These are phyloP conservation scores for Platismatia glauca DNA, from an alignment of 495 filamentous ascomycete genomes.

Conservation along the genomic window DNA sequence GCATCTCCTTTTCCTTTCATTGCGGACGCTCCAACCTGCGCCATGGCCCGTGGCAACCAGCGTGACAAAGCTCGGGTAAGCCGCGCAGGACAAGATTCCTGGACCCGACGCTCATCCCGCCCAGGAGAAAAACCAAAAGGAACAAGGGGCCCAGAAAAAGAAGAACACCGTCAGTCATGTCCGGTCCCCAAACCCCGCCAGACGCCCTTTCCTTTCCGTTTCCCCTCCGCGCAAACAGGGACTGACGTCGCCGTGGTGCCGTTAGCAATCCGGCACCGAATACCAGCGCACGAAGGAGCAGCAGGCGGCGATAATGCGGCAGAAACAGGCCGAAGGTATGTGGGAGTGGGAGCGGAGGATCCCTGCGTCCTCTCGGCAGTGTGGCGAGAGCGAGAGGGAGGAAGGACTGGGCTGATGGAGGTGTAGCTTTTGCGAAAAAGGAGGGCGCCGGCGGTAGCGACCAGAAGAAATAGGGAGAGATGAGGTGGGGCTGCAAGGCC, in stretches of 20 bases:
- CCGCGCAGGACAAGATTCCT: conserved; percentile 59
- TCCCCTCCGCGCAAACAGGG: background rate
- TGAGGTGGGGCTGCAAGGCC: background rate
- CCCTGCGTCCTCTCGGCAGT: background rate
- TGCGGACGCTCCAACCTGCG: conserved; percentile 2
- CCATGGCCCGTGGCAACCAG: conserved; percentile 90
- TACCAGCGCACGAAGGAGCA: conserved; percentile 65
- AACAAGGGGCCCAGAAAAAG: conserved; percentile 46
- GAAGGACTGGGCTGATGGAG: background rate
- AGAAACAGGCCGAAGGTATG: conserved; percentile 79
- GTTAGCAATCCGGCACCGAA: conserved; percentile 54
- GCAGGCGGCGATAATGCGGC: conserved; percentile 74
- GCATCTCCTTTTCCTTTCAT: background rate
- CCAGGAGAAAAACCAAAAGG: conserved; percentile 9
- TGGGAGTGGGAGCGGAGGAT: background rate
- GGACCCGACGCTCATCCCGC: conserved; percentile 35
- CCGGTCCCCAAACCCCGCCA: background rate
- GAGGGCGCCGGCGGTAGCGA: conserved; percentile 17
- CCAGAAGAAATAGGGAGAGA: conserved; percentile 20
- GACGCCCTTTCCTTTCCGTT: background rate
- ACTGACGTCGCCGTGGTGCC: conserved; percentile 10
- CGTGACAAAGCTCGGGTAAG: conserved; percentile 65
- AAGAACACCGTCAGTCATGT: conserved; percentile 39
- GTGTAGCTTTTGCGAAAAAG: conserved; percentile 26
- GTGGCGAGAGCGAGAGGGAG: background rate